Conservation (phyloP, 805 yeast genomes). For the Wickerhamomyces bovis region DNA sequence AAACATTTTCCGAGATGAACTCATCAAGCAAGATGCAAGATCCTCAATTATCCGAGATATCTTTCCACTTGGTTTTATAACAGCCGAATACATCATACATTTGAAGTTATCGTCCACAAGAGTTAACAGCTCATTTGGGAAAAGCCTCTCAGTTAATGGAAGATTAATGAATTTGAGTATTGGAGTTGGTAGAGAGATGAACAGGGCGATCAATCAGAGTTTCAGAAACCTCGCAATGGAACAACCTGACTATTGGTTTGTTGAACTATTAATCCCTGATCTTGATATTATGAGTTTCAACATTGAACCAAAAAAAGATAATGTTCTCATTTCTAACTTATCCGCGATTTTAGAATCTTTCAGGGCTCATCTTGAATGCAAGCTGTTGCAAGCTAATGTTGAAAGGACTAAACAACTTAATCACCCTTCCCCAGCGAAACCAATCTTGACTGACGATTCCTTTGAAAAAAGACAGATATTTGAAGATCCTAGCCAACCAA, state of each 20-base stretch:
- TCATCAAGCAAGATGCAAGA: neutral
- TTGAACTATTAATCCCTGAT: slow-evolving; percentile 20
- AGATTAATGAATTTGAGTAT: slow-evolving; percentile 1
- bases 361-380: neutral
- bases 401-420: neutral
- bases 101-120: neutral
- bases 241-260: slow-evolving; percentile 26
- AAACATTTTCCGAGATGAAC: neutral
- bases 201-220: slow-evolving; percentile 19
- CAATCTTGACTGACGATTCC: neutral
- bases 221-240: neutral
- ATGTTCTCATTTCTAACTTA: slow-evolving; percentile 27
- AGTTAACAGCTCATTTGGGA: neutral
- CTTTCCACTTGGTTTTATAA: neutral
- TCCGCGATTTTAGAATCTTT: slow-evolving; percentile 12
- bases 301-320: slow-evolving; percentile 40
- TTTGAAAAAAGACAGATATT: neutral
- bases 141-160: neutral
- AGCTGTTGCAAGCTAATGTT: neutral
- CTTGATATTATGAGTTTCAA: slow-evolving; percentile 31
- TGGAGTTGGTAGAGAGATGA: neutral
- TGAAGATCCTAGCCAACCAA: neutral
- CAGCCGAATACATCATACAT: neutral
- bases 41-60: neutral
- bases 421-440: neutral